phyloP scores from a whole-genome alignment of 164 flowering plant genomes.

The Berberis thunbergii region DNA sequence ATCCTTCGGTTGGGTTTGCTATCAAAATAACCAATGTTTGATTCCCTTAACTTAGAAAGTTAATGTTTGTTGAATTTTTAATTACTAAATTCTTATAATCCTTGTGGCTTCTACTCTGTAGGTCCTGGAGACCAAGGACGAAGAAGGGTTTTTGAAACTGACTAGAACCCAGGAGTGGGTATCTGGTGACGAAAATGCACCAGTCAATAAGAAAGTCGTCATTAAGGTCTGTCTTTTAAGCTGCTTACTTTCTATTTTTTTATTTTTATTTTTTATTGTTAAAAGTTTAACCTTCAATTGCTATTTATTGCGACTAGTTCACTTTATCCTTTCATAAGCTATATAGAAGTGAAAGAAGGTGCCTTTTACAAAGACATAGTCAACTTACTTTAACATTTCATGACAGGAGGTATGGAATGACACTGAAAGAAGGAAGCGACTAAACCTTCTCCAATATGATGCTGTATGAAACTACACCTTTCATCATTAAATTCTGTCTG shows the following conservation, averaged over 20 bases:
- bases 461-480: constrained; percentile 49
- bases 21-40: no score
- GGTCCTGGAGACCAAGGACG: constrained; percentile 31
- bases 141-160: constrained; percentile 69
- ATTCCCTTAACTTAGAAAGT: no score
- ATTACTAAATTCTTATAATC: no score
- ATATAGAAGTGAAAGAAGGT: no score
- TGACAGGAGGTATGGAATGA: constrained; percentile 51
- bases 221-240: constrained; percentile 34
- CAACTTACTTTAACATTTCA: not conserved
- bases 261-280: no score
- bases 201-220: constrained; percentile 48
- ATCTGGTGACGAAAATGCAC: constrained; percentile 48
- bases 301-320: no score
- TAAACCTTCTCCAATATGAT: constrained; percentile 71
- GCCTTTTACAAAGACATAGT: no score
- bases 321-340: no score
- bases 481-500: not conserved
- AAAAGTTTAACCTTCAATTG: no score
- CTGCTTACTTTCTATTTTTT: not conserved
- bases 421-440: constrained; percentile 60
- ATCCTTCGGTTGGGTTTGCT: no score
- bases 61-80: no score
- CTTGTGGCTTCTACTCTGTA: constrained; percentile 2
- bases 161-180: constrained; percentile 62